Evolutionary conservation across 352 stramenopile species (phyloP).

Genomic region (Phytophthora megakarya): DNA sequence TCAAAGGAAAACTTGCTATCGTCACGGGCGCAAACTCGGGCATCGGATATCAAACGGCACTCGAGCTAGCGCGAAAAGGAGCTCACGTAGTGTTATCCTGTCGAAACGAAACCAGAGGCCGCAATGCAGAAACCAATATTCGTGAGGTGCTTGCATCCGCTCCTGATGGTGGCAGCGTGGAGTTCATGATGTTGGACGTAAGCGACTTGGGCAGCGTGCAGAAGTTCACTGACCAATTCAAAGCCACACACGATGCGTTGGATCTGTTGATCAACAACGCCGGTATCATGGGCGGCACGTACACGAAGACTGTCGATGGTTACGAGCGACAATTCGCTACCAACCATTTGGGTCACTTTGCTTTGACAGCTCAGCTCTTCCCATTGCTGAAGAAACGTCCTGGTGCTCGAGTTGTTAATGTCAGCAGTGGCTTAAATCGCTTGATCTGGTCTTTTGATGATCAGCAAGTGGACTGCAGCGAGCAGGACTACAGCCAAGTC

Average conservation of each 20-base stretch:
- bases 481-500: slow-evolving; percentile 40
- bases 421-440: slow-evolving; percentile 49
- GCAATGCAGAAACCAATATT: slow-evolving; percentile 29
- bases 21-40: slow-evolving; percentile 36
- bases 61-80: slow-evolving; percentile 34
- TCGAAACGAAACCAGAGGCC: slow-evolving; percentile 24
- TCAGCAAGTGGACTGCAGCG: slow-evolving; percentile 19
- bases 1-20: not conserved
- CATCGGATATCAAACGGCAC: slow-evolving; percentile 40
- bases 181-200: slow-evolving; percentile 62
- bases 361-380: slow-evolving; percentile 51
- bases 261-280: slow-evolving; percentile 77
- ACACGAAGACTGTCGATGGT: slow-evolving; percentile 43
- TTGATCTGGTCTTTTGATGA: slow-evolving; percentile 32
- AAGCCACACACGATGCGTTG: slow-evolving; percentile 32
- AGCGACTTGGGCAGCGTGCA: slow-evolving; percentile 47
- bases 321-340: slow-evolving; percentile 67
- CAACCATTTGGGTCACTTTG: slow-evolving; percentile 72
- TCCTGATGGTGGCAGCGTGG: slow-evolving; percentile 29
- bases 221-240: slow-evolving; percentile 44
- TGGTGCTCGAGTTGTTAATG: slow-evolving; percentile 44
- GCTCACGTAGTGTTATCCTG: slow-evolving; percentile 43
- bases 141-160: slow-evolving; percentile 5
- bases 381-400: slow-evolving; percentile 36
- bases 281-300: slow-evolving; percentile 49